Evolutionary conservation across 2,329 filamentous ascomycete genomes (phyloP), one percentile per base, ranked within the genome.

Genomic region (Dothideomycetes sp.): DNA sequence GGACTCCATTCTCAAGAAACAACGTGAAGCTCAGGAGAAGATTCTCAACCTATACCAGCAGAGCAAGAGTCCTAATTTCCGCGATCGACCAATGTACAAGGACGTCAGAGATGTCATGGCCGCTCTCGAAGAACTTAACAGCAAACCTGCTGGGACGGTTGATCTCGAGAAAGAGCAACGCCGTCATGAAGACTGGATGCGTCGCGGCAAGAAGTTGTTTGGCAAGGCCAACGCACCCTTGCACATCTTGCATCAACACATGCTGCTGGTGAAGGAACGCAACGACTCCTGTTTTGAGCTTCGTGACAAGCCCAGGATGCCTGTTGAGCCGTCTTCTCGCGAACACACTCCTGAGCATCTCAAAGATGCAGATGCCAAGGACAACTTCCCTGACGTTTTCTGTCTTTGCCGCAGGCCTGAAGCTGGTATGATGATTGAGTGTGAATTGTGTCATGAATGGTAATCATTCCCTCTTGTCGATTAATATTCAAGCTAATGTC

Each of bases 341-440:
- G 87, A 93, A 54, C 81, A 83, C 20, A 78, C 71, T 20, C 80
- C 80, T 3, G 64, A 65, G 6, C 66, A 70, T 2, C 25, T 16
- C 17, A 31, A 30, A n/a, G 37, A 33, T 4, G 32, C 27, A 17
- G 52, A 51, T 13, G 49, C 44, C 11, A 47, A 49, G 18, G 72
- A 69, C 16, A 57, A 55, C 17, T 55, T 63, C 35, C 58, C 63
- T 1, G 66, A 96, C 57, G 89, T 96, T 0, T 98, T 96, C 60
- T 98, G 91, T 62, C 94, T 98, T 51, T 98, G 91, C 64, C 79
- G 91, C 45, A 85, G 81, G 48, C 77, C 86, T 5, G 91, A 98
- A 62, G 87, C 89, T 25, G 91, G 91, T 37, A 93, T 96, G 82
- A 98, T 98, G 91, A 96, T 98, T 53, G 91, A 98, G 63, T 98